phyloP scores from a whole-genome alignment of 768 basidiomycete genomes.

The Phanerochaete carnosa region DNA sequence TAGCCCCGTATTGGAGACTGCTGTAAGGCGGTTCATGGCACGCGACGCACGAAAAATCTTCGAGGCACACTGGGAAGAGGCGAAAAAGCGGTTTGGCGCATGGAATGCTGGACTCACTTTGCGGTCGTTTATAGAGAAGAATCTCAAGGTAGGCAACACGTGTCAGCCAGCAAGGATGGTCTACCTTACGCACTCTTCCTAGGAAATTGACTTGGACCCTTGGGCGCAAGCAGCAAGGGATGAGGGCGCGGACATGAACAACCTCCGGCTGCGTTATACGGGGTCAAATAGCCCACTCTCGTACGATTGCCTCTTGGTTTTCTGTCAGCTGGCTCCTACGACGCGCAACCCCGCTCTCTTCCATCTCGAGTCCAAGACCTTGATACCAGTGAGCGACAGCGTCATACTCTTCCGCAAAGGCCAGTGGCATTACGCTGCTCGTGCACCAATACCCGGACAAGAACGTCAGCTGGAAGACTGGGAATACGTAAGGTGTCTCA shows the following conservation, averaged over 20 bases:
- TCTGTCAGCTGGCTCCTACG: constrained; percentile 7
- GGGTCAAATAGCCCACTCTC: constrained; percentile 6
- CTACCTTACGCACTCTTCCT: not conserved
- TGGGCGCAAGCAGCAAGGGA: not conserved
- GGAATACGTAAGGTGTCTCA: constrained; percentile 8
- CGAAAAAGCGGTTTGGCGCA: constrained; percentile 5
- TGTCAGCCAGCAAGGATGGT: not conserved
- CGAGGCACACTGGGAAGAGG: constrained; percentile 8
- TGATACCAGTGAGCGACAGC: constrained; percentile 7
- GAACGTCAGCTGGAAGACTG: constrained; percentile 6
- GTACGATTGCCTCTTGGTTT: constrained; percentile 8
- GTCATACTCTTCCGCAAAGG: constrained; percentile 10
- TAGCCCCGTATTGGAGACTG: constrained; percentile 5
- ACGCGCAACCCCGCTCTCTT: constrained; percentile 1
- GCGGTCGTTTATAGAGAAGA: constrained; percentile 8
- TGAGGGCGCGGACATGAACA: not conserved
- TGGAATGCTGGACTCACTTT: constrained; percentile 9
- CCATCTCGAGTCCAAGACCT: constrained; percentile 8
- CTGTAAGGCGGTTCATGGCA: constrained; percentile 5
- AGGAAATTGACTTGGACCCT: constrained; percentile 10
- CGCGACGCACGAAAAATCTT: constrained; percentile 6
- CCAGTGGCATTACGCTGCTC: constrained; percentile 7
- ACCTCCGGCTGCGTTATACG: constrained; percentile 1
- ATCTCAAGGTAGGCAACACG: not conserved
- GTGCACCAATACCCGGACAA: constrained; percentile 1